Conservation (phyloP, 2,329 filamentous ascomycete species). For the Stagonosporopsis chrysanthemi region DNA sequence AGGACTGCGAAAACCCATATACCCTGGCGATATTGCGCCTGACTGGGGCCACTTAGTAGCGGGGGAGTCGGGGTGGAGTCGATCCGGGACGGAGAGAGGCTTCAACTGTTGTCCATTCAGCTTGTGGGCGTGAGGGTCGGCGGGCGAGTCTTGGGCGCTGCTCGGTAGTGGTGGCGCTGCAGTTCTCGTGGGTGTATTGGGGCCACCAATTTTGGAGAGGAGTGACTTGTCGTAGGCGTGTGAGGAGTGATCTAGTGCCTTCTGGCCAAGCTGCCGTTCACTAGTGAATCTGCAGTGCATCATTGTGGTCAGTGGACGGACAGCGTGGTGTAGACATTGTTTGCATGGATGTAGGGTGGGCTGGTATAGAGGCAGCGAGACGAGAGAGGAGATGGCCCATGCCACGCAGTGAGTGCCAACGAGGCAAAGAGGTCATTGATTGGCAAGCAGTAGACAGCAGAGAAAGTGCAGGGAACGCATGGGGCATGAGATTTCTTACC, state of each 20-base stretch:
- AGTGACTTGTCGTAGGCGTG: conserved; percentile 70
- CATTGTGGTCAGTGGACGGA: conserved; percentile 24
- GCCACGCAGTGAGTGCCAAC: conserved; percentile 8
- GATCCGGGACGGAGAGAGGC: conserved; percentile 56
- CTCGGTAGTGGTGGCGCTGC: conserved; percentile 42
- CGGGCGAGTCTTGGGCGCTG: conserved; percentile 45
- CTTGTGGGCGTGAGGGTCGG: conserved; percentile 50
- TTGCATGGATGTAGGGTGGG: conserved; percentile 1
- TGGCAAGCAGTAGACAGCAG: conserved; percentile 8
- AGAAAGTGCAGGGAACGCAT: conserved; percentile 13
- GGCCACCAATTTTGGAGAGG: conserved; percentile 68
- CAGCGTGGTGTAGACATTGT: conserved; percentile 12
- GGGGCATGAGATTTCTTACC: conserved; percentile 43
- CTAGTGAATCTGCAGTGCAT: conserved; percentile 60
- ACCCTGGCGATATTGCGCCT: conserved; percentile 54
- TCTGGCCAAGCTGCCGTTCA: conserved; percentile 65
- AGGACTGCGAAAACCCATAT: conserved; percentile 54
- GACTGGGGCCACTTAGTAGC: conserved; percentile 52
- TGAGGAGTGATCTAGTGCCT: conserved; percentile 65
- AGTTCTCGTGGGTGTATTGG: conserved; percentile 61
- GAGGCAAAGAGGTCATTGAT: conserved; percentile 8
- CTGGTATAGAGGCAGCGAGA: conserved; percentile 6
- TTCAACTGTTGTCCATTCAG: conserved; percentile 53
- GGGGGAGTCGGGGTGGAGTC: conserved; percentile 50
- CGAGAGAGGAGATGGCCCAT: conserved; percentile 6